These are phyloP conservation scores for Podochytrium sp. DNA, from an alignment of 192 early-diverging fungal genomes.

Conservation along the genomic window DNA sequence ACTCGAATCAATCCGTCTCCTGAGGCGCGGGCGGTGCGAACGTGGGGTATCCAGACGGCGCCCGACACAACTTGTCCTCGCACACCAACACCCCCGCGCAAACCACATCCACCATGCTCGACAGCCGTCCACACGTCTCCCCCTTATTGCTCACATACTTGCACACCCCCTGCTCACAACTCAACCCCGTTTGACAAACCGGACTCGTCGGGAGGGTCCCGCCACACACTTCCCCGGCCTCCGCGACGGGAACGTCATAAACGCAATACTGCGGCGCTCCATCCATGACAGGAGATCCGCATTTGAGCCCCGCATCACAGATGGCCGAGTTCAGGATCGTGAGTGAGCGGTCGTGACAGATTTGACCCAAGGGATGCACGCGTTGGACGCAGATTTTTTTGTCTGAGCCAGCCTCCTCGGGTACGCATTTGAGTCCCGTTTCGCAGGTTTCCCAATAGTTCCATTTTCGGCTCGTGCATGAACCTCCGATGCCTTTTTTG, in stretches of 20 bases:
- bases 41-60: no score
- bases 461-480: no score
- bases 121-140: neutral
- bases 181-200: neutral
- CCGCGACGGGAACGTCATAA: neutral
- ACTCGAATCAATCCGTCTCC: neutral
- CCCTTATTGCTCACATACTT: neutral
- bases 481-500: no score
- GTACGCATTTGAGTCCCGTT: neutral
- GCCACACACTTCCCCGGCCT: neutral
- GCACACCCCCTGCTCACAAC: neutral
- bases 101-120: neutral
- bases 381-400: neutral
- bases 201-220: neutral
- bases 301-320: neutral
- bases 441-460: neutral
- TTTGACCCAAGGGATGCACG: neutral
- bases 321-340: neutral
- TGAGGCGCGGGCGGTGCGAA: no score
- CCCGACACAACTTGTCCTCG: no score
- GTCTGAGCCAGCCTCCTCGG: no score
- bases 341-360: neutral
- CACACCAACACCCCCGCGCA: neutral
- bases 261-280: neutral
- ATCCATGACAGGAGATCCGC: no score